Percentiles rank a stretch among this genome's conserved stretches.
Conservation (phyloP, 345 rosid species). For the Firmiana major region DNA sequence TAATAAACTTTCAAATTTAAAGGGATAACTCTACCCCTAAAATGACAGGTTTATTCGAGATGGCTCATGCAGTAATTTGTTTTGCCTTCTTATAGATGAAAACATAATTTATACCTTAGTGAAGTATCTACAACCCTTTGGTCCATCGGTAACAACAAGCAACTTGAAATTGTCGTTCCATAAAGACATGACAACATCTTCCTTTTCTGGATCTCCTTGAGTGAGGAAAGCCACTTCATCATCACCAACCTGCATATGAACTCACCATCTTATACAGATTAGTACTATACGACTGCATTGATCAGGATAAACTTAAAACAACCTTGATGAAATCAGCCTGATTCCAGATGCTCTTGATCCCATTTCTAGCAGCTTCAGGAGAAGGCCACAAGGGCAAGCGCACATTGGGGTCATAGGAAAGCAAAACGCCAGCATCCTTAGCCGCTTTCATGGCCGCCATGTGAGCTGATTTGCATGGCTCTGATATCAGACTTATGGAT, state of each 20-base stretch:
- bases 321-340: conserved; percentile 64
- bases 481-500: conserved; percentile 63
- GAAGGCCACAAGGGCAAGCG: conserved; percentile 73
- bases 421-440: conserved; percentile 44
- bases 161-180: conserved; percentile 57
- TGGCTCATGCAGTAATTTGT: too few species aligned
- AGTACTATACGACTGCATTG: not conserved
- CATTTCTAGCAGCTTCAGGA: conserved; percentile 49
- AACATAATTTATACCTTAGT: conserved; percentile 32
- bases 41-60: too few species aligned
- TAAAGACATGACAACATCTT: conserved; percentile 49
- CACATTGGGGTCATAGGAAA: conserved; percentile 66
- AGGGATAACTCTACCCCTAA: too few species aligned
- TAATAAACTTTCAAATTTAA: too few species aligned
- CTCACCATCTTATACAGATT: not conserved
- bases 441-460: conserved; percentile 77
- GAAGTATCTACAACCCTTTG: conserved; percentile 62
- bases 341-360: conserved; percentile 63
- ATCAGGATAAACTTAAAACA: not conserved
- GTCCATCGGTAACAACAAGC: conserved; percentile 65
- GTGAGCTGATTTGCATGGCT: conserved; percentile 68
- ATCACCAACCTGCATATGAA: conserved; percentile 38
- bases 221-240: conserved; percentile 60
- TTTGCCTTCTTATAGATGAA: too few species aligned
- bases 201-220: conserved; percentile 44